Evolutionary conservation across 495 filamentous ascomycete species (phyloP).

Genomic region (Diplogelasinospora grovesii): DNA sequence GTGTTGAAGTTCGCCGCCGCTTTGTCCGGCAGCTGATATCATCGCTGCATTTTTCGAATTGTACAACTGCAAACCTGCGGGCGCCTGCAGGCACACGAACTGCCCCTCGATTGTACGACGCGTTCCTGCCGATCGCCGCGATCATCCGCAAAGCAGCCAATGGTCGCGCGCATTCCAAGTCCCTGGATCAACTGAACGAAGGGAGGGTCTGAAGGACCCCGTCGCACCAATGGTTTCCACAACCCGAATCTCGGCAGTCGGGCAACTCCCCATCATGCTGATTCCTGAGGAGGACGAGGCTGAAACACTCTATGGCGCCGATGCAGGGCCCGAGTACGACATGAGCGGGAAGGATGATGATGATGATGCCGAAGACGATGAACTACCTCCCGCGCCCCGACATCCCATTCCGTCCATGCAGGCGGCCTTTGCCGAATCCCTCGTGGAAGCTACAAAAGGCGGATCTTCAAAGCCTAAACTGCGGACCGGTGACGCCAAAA

Average conservation of each 20-base stretch:
- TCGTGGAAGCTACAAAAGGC: conserved; percentile 59
- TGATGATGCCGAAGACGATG: conserved; percentile 5
- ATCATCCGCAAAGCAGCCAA: conserved; percentile 18
- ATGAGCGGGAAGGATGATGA: conserved; percentile 3
- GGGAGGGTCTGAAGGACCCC: too few species aligned
- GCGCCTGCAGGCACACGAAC: conserved; percentile 5
- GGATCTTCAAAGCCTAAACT: conserved; percentile 44
- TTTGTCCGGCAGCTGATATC: too few species aligned
- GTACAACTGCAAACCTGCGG: neutral
- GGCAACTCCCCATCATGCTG: conserved; percentile 20
- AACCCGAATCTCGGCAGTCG: conserved; percentile 8
- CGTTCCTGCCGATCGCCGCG: conserved; percentile 25
- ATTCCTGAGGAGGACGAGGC: conserved; percentile 11
- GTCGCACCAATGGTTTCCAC: conserved; percentile 15
- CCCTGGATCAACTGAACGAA: too few species aligned
- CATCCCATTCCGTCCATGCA: conserved; percentile 78
- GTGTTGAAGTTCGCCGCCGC: too few species aligned
- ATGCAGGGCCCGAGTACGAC: conserved; percentile 8
- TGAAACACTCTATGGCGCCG: neutral
- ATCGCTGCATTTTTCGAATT: neutral
- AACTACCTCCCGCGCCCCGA: conserved; percentile 20
- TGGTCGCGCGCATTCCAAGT: conserved; percentile 5
- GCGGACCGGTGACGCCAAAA: conserved; percentile 53
- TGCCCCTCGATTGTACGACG: conserved; percentile 14
- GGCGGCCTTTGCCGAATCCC: conserved; percentile 87